phyloP scores from a whole-genome alignment of 192 early-diverging fungal genomes.

The Phycomyces nitens region DNA sequence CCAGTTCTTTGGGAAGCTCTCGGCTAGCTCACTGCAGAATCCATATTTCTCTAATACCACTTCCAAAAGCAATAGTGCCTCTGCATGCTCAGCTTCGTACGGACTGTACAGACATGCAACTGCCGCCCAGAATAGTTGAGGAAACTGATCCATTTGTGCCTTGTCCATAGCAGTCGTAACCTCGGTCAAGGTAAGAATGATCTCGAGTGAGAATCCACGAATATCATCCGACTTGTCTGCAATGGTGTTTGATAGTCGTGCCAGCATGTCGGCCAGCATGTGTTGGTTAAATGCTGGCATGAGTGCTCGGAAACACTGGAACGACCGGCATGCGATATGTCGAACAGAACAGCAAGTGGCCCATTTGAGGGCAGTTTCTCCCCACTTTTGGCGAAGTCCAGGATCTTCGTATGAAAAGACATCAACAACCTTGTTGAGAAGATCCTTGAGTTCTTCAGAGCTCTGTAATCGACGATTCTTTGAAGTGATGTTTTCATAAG shows the following conservation, averaged over 20 bases:
- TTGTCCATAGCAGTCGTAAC: constrained; percentile 57
- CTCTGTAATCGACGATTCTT: constrained; percentile 43
- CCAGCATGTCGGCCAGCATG: constrained; percentile 75
- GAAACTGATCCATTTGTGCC: constrained; percentile 58
- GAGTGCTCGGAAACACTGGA: constrained; percentile 76
- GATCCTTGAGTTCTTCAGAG: constrained; percentile 46
- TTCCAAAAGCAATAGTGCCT: constrained; percentile 64
- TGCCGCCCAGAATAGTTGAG: constrained; percentile 80
- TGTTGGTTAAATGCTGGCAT: constrained; percentile 66
- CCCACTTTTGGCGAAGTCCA: constrained; percentile 68
- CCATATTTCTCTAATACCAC: constrained; percentile 55
- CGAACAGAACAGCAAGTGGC: constrained; percentile 79
- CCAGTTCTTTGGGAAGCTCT: constrained; percentile 74
- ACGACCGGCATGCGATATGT: constrained; percentile 83
- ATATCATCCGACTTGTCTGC: constrained; percentile 72
- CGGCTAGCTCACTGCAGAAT: constrained; percentile 45
- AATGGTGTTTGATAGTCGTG: constrained; percentile 71
- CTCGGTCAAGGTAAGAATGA: constrained; percentile 62
- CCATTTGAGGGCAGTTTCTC: constrained; percentile 76
- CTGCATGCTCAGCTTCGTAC: constrained; percentile 73
- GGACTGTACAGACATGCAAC: constrained; percentile 70
- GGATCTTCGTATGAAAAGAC: constrained; percentile 46
- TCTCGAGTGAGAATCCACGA: constrained; percentile 79
- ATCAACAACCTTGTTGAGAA: constrained; percentile 43
- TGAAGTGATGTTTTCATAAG: constrained; percentile 73